Evolutionary conservation across 305 asterid species (phyloP), one percentile per base, ranked within the genome.

Genomic region (Fraxinus sp.): DNA sequence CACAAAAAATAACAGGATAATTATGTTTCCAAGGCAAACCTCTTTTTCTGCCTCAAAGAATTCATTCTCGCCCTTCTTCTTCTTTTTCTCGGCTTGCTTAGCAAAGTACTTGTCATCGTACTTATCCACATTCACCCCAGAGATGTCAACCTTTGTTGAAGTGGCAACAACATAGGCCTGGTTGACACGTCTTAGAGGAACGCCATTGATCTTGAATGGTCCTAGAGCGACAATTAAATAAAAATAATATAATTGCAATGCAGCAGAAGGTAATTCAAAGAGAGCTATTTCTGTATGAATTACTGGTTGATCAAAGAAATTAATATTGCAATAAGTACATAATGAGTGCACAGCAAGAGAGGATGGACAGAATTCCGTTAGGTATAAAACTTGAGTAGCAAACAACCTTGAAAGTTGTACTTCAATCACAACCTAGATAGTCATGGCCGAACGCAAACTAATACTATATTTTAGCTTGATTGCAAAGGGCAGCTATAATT

Each of bases 121-220:
- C 78, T 89, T 89, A 4, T 89, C 92, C 10, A 87, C 66, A 22
- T 36, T 84, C 1, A 87, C 88, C 6, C 85, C 85, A 14, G 89
- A 89, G 32, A 84, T 79, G 79, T 87, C 89, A 62, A 87, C 88
- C 78, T 89, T 87, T 11, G 92, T 87, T 1, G 92, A 87, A 5
- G 92, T 85, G 22, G 84, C 92, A 81, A 87, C 73, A 18, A 86
- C 88, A 20, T 87, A 89, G 3, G 86, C 77, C 72, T 86, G 92
- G 77, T 89, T 87, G 24, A 89, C 89, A 5, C 92, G 87, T 78
- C 92, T 87, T 73, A 89, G 32, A 36, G 88, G 91, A 22, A 89
- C 90, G 35, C 92, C 92, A 80, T 89, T 89, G 30, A 89, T 57
- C 85, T 86, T 89, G 89, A 83, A 89, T 16, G 92, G 92, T 16